These are phyloP conservation scores for Sarocladiaceae sp. DNA, from an alignment of 2,329 filamentous ascomycete genomes.

Conservation along the genomic window DNA sequence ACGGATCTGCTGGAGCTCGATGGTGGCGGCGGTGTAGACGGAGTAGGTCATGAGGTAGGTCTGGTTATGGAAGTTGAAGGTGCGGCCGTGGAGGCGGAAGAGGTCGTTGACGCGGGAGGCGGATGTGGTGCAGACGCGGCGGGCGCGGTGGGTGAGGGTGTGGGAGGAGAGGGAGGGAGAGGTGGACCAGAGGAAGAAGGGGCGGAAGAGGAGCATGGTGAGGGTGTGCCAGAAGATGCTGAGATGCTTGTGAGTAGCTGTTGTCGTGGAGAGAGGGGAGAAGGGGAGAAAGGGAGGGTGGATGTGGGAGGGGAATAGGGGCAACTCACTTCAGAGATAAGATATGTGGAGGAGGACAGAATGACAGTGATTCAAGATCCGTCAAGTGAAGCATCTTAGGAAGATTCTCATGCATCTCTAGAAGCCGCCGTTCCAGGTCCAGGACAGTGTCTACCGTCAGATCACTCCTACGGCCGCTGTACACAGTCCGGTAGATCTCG, in stretches of 20 bases:
- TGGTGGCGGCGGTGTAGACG: constrained; percentile 15
- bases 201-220: constrained; percentile 12
- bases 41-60: constrained; percentile 19
- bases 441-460: not conserved
- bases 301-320: not conserved
- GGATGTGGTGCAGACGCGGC: constrained; percentile 3
- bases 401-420: constrained; percentile 10
- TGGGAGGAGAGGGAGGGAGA: not conserved
- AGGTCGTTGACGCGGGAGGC: constrained; percentile 69
- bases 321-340: constrained; percentile 13
- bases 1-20: constrained; percentile 12
- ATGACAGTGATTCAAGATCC: not conserved
- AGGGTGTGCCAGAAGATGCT: constrained; percentile 13
- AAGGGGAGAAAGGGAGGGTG: too few species aligned
- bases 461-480: not conserved
- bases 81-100: constrained; percentile 20
- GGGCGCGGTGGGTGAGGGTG: not conserved
- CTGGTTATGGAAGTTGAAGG: constrained; percentile 15
- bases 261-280: too few species aligned
- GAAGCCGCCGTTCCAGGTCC: constrained; percentile 10
- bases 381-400: constrained; percentile 8
- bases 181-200: constrained; percentile 2
- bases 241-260: too few species aligned
- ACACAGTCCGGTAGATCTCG: not conserved
- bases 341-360: constrained; percentile 14